phyloP scores from a whole-genome alignment of 306 rosid species.

The Biancaea sappan region DNA sequence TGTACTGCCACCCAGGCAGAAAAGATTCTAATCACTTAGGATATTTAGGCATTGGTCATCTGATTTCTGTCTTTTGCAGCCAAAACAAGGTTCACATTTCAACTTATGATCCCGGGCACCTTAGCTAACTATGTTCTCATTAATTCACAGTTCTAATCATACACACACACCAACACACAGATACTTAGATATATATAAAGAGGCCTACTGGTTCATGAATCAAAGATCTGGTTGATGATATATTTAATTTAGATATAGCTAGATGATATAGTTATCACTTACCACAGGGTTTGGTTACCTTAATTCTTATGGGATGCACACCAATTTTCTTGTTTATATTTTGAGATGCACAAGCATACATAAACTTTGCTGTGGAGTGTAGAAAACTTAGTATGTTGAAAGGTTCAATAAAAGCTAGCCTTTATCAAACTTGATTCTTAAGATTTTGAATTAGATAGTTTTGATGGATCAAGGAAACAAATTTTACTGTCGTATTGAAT shows the following conservation, averaged over 20 bases:
- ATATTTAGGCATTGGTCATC: neutral
- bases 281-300: neutral
- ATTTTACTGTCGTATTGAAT: neutral
- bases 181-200: neutral
- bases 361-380: neutral
- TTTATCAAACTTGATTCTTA: neutral
- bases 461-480: neutral
- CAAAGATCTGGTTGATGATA: neutral
- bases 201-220: conserved; percentile 4
- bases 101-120: neutral
- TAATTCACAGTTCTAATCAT: no score
- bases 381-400: neutral
- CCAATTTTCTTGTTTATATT: neutral
- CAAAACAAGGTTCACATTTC: conserved; percentile 12
- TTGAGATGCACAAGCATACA: conserved; percentile 2
- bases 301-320: neutral
- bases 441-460: neutral
- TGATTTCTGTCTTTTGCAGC: conserved; percentile 14
- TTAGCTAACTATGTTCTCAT: no score
- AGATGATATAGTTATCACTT: neutral
- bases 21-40: neutral
- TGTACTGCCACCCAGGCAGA: neutral
- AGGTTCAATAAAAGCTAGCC: neutral
- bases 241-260: neutral
- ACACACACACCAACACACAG: neutral